phyloP scores from a whole-genome alignment of 2,329 filamentous ascomycete genomes.

The Neurospora crassa region DNA sequence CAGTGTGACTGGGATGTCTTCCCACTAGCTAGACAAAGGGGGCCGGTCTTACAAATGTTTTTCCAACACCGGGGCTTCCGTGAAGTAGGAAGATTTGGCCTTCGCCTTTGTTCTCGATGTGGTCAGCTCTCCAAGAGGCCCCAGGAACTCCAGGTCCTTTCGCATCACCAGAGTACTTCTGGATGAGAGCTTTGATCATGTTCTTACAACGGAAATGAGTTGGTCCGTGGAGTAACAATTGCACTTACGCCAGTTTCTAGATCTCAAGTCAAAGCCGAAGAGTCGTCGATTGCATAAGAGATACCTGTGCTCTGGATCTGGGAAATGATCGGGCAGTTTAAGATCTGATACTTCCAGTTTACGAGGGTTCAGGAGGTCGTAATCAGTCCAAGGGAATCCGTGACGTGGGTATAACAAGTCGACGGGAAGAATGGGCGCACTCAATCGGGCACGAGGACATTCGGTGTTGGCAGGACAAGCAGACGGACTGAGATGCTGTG shows the following conservation, averaged over 20 bases:
- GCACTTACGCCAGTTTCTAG: background rate
- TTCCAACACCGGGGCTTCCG: slow-evolving; percentile 17
- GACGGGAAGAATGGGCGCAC: no score
- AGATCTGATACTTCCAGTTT: background rate
- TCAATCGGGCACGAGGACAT: no score
- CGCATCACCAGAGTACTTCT: background rate
- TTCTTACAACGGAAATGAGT: background rate
- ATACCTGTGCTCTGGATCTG: background rate
- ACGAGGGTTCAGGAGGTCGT: background rate
- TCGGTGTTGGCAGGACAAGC: no score
- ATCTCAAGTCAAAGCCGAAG: background rate
- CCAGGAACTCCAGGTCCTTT: background rate
- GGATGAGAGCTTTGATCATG: background rate
- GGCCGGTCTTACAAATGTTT: slow-evolving; percentile 5
- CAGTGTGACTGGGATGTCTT: no score
- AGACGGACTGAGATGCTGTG: no score
- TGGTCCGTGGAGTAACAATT: no score
- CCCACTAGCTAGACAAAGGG: no score
- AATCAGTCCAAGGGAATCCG: background rate
- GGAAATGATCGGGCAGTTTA: background rate
- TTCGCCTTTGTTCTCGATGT: slow-evolving; percentile 17
- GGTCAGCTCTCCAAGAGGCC: slow-evolving; percentile 13
- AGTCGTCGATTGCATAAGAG: background rate
- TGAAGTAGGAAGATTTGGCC: slow-evolving; percentile 19
- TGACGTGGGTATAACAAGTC: background rate